Evolutionary conservation across 192 early-diverging fungal genomes (phyloP), one percentile per base, ranked within the genome.

Genomic region (Linnemannia exigua): DNA sequence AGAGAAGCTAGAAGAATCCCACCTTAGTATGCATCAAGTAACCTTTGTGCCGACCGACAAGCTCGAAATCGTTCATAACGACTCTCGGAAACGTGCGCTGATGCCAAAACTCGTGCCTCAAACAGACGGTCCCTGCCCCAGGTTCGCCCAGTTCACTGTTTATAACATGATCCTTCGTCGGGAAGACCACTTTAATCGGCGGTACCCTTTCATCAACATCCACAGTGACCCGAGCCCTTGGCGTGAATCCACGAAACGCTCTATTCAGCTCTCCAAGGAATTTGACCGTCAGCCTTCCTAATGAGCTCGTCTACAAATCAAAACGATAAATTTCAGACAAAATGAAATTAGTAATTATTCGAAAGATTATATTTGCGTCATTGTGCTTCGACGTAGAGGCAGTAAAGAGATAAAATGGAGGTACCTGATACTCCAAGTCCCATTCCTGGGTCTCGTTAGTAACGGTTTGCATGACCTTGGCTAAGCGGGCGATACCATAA

Each of bases 401-500:
- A 48, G 51, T 8, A 36, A 19, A 25, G 70, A 46, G 25, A 31
- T 25, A 12, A 44, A 46, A 15, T 9, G 31, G 36, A 50, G 47
- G 41, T 79, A 91, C 90, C 84, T 90, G 89, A 72, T 89, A 89
- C 67, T 91, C 90, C 17, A 91, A 72, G 22, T 54, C 77, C 41
- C 72, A 48, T 41, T 67, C 35, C 38, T 80, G 77, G 48, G 50
- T 61, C 11, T 47, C 46, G 0, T 71, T 50, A 35, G 50, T 75
- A 12, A 87, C 82, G 9, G 78, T 51, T 31, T 74, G 44, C 19
- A 89, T 74, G 44, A 93, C 80, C 19, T 88, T 74, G 0, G 87
- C 80, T 16, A 94, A 47, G 16, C 90, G 84, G 1, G 80, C 74
- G 67, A 92, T 81, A 0, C 94, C 94, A 83, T 92, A 93, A 12